These are phyloP conservation scores for Kazachstania taianensis DNA, from an alignment of 805 yeast species.

Conservation along the genomic window DNA sequence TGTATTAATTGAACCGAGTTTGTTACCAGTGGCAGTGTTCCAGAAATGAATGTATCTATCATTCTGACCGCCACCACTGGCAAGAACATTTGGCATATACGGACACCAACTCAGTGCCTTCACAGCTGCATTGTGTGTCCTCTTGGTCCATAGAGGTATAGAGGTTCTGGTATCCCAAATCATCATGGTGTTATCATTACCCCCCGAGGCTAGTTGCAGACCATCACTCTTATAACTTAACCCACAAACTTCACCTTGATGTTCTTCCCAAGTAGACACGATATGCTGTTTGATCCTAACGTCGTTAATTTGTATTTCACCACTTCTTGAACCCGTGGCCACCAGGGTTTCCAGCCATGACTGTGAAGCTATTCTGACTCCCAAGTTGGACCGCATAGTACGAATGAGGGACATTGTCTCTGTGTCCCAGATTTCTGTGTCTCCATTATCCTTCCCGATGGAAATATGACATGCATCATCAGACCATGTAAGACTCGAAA, in stretches of 20 bases:
- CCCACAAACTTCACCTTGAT: conserved; percentile 88
- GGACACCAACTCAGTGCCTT: conserved; percentile 96
- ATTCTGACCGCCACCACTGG: conserved; percentile 95
- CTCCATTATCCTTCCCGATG: conserved; percentile 75
- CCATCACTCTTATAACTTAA: conserved; percentile 80
- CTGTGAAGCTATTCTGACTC: conserved; percentile 72
- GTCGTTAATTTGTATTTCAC: conserved; percentile 79
- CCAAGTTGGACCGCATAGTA: conserved; percentile 58
- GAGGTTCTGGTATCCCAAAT: conserved; percentile 81
- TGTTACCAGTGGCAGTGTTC: conserved; percentile 86
- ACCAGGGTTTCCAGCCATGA: conserved; percentile 76
- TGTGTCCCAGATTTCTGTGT: conserved; percentile 87
- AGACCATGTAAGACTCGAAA: conserved; percentile 70
- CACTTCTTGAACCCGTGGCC: conserved; percentile 81
- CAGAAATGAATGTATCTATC: conserved; percentile 88
- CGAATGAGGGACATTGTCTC: conserved; percentile 66
- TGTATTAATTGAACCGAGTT: conserved; percentile 78
- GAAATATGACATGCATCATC: conserved; percentile 81
- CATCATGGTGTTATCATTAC: conserved; percentile 86
- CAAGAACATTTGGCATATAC: conserved; percentile 65
- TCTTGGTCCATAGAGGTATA: conserved; percentile 62
- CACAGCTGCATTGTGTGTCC: conserved; percentile 85
- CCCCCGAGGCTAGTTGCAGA: conserved; percentile 78
- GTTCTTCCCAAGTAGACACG: conserved; percentile 49
- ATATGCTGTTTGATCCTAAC: conserved; percentile 77